Base-by-base conservation (phyloP, 2,329 filamentous ascomycete species). In the Pseudogymnoascus sp. region DNA sequence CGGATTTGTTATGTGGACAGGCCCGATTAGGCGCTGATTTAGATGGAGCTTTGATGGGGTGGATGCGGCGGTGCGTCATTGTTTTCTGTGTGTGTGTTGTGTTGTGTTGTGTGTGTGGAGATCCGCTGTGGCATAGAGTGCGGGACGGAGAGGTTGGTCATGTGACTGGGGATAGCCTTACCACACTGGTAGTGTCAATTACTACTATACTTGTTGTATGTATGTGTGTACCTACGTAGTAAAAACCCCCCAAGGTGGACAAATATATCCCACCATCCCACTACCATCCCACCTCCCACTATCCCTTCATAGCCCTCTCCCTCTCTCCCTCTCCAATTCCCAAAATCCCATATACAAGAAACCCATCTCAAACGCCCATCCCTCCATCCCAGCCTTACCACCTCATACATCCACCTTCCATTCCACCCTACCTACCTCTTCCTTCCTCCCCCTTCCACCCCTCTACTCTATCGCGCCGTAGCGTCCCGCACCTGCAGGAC, bases 11-110 rank as follows among this genome's bases (percentile, higher is more conserved):
- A 45, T 45, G 41, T 45, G 41, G 41, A 45, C 21, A 45, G 41
- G 41, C 21, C 41, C 41, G 41, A 45, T 45, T 45, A 45, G 41
- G 41, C 41, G 41, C 41, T 45, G 41, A 45, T 45, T 45, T 45
- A 45, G 41, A 45, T 45, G 41, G 41, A 25, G 18, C 12, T 45
- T 9, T 8, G 41, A 45, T n/a, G 41, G 21, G 21, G 25, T 18
- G 21, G 18, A 12, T 45, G 41, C 21, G 41, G 41, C 7, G 21
- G 4, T 45, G 41, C 41, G 41, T 45, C 41, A 45, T 45, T 45
- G 52, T 11, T 31, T 35, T 23, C 21, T 23, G 21, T 23, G 21
- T 23, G 3, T 23, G 21, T 23, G 21, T 4, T 23, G 21, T 23
- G 21, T 18, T 25, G 18, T 14, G 41, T 45, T 45, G 41, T n/a